Conservation (phyloP, 805 yeast genomes). For the Candida insectorum region DNA sequence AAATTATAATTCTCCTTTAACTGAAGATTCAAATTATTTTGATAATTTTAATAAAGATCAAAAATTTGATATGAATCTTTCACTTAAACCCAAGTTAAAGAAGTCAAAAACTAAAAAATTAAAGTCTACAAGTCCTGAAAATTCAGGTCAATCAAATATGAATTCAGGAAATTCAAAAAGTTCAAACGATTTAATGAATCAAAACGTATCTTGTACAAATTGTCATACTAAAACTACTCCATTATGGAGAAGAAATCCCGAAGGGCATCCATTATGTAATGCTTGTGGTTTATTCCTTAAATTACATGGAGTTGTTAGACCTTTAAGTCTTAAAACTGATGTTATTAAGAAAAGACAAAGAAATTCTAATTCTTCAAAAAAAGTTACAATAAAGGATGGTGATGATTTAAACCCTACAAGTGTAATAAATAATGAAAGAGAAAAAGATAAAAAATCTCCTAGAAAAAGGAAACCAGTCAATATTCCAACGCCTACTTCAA, state of each 20-base stretch:
- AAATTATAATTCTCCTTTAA: conserved; percentile 9
- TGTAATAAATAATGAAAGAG: conserved; percentile 1
- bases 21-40: conserved; percentile 9
- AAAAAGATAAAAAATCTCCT: conserved; percentile 11
- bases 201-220: conserved; percentile 54
- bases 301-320: conserved; percentile 60
- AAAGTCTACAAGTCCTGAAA: conserved; percentile 6
- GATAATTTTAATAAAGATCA: conserved; percentile 9
- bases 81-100: conserved; percentile 9
- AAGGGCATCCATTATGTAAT: conserved; percentile 59
- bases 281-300: conserved; percentile 63
- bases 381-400: conserved; percentile 36
- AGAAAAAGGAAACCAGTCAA: conserved; percentile 11
- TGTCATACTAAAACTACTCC: conserved; percentile 62
- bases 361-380: conserved; percentile 21
- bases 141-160: background rate
- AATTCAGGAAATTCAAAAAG: background rate
- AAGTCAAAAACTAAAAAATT: conserved; percentile 8
- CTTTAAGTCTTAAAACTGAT: conserved; percentile 54
- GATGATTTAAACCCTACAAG: conserved; percentile 50
- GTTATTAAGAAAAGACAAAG: conserved; percentile 68
- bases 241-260: conserved; percentile 58
- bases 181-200: conserved; percentile 3
- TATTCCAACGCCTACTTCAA: conserved; percentile 4
- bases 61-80: conserved; percentile 3